Base-by-base conservation (phyloP, 306 rosid genomes). In the Prinsepia uniflora region DNA sequence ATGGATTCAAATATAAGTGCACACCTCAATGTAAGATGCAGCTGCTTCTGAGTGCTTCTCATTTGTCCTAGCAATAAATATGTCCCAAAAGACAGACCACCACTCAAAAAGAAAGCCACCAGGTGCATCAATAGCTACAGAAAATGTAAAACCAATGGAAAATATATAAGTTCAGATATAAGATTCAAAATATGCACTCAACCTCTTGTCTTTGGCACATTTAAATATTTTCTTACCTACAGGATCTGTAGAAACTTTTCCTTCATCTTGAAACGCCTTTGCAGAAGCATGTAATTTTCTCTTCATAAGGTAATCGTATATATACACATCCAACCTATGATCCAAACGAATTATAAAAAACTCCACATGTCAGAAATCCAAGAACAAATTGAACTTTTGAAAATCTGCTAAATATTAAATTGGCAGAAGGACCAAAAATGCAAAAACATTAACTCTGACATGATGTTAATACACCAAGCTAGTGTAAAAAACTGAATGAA, bases 41-140 rank as follows among this genome's bases (percentile, higher is more conserved):
- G 96, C 96, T 71, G 85, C 72, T 74, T 88, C 96, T 11, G 92
- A 80, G 76, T 81, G 88, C 71, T 85, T 82, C 59, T 71, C 81
- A 70, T 81, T 80, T n/a, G 80, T 71, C 82, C 83, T 82, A 30
- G 89, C 76, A 62, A 87, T 85, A 57, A 79, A 87, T 53, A 87
- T 70, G 70, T 90, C 92, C 95, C 96, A 88, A 68, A 86, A 92
- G 69, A 92, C 91, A 64, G 96, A 82, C 98, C 96, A 92, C 96
- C 98, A 92, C 67, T 92, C 98, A 5, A 82, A 81, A 77, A 92
- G 96, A 86, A 90, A 92, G 62, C 92, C 91, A 43, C 78, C 70
- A 20, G 96, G 96, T 20, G 90, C 92, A 46, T 81, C 91, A 57
- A 85, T 85, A 79, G 83, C 98, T 92, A 77, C 43, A 52, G 62